Conservation (phyloP, 345 rosid species). For the Turritis glabra region DNA sequence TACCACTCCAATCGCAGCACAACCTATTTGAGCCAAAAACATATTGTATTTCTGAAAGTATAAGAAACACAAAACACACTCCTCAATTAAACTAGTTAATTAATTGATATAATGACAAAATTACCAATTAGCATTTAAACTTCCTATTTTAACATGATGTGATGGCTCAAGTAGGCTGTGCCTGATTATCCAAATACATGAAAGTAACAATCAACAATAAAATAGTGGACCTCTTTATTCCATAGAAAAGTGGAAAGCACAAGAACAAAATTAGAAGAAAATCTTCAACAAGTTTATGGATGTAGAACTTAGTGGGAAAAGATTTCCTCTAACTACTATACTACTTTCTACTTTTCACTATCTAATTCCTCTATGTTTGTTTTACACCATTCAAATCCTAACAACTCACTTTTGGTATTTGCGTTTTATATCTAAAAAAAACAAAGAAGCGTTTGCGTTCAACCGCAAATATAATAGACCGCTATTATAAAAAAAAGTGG, state of each 20-base stretch:
- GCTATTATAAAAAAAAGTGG: not conserved
- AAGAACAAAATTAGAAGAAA: not conserved
- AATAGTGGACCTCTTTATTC: conserved; percentile 2
- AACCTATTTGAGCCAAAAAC: conserved; percentile 90
- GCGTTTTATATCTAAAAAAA: not conserved
- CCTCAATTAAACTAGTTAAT: not conserved
- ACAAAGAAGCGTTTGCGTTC: not conserved
- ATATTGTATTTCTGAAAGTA: conserved; percentile 84
- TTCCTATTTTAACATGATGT: conserved; percentile 3
- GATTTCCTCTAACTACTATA: not conserved
- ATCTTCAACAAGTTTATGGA: not conserved
- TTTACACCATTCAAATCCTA: conserved; percentile 19
- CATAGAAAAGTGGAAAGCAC: conserved; percentile 13
- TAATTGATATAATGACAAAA: not conserved
- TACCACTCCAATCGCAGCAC: conserved; percentile 88
- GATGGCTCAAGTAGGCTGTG: conserved; percentile 11
- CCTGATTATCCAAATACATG: not conserved
- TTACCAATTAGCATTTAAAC: not conserved
- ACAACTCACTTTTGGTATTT: not conserved
- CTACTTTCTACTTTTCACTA: not conserved
- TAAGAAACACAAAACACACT: conserved; percentile 1
- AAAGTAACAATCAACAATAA: not conserved
- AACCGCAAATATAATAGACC: not conserved
- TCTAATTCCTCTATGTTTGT: not conserved
- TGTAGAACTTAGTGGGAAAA: not conserved